These are phyloP conservation scores for Candida easanensis DNA, from an alignment of 805 yeast species.

Conservation along the genomic window DNA sequence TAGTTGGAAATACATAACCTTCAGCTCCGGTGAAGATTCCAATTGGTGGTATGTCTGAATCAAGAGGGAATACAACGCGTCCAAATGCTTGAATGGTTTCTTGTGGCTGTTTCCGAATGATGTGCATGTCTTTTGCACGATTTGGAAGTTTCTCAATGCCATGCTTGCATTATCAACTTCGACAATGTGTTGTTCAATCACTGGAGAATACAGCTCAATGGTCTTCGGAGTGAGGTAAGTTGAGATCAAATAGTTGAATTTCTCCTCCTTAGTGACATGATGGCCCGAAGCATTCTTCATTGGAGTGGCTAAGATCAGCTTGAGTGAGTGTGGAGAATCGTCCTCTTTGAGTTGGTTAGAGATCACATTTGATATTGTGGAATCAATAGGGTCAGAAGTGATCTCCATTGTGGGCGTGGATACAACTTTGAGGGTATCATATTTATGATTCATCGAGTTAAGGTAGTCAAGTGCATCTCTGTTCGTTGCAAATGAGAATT, in stretches of 20 bases:
- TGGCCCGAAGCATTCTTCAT: not conserved
- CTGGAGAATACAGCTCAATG: not conserved
- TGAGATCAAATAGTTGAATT: conserved; percentile 3
- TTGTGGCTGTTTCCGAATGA: not conserved
- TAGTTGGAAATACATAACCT: not conserved
- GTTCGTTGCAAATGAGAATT: conserved; percentile 3
- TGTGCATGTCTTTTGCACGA: not conserved
- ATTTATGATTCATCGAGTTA: conserved; percentile 2
- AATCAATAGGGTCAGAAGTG: conserved; percentile 1
- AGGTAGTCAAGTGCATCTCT: conserved; percentile 8
- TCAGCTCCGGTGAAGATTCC: not conserved
- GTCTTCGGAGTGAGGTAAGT: conserved; percentile 3
- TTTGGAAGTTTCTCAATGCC: conserved; percentile 3
- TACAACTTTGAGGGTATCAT: conserved; percentile 3
- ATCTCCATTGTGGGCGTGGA: not conserved
- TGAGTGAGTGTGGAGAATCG: conserved; percentile 1
- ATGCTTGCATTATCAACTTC: conserved; percentile 9
- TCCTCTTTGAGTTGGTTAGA: not conserved
- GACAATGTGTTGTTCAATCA: conserved; percentile 1
- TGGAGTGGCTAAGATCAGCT: not conserved
- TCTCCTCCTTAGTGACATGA: conserved; percentile 14
- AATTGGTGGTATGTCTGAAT: conserved; percentile 5
- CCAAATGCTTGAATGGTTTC: not conserved
- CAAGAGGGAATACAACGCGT: not conserved
- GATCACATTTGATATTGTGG: not conserved